Base-by-base conservation (phyloP, 169 alveolate genomes). In the Fabrea salina region DNA sequence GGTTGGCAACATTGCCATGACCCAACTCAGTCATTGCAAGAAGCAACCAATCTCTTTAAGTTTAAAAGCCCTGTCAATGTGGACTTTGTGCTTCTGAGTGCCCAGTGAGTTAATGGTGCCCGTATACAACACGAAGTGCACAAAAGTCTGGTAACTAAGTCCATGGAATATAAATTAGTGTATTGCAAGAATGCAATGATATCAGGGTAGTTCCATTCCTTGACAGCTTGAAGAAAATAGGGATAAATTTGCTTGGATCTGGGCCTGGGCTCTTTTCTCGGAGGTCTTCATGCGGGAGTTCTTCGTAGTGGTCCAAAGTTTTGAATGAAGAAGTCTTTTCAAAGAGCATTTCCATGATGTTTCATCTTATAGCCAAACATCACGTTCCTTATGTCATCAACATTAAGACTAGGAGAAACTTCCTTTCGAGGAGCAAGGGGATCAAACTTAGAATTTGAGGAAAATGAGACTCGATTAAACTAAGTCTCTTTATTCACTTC, bases 1-100 rank as follows among this genome's bases (percentile, higher is more conserved):
- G 53, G 30, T 79, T 57, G 1, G 53, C 44, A 13, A 61, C 74
- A 27, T 61, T 61, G 11, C 97, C 97, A 80, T 86, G 94, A 4
- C 94, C 93, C 39, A 93, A 71, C 74, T 93, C 97, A 43, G 97
- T 90, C 41, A 93, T 76, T 13, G 88, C 87, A 58, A 93, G n/a
- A n/a, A n/a, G n/a, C n/a, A n/a, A 13, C 74, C 74, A 37, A 40
- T n/a, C 11, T 68, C 78, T 43, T 39, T 16, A 1, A 68, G 2
- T n/a, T n/a, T n/a, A 30, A 41, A 68, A 68, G 78, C 78, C 13
- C 78, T 37, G 11, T 68, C 35, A 1, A 68, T 47, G 13, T 40
- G 39, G 13, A 16, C 78, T 68, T 13, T 16, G 30, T 68, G 78
- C 39, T 68, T 68, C n/a, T n/a, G 30, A 1, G 78, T 68, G 16